Evolutionary conservation across 441 rosid species (phyloP), one percentile per base, ranked within the genome.

Genomic region (Populus hybrid): DNA sequence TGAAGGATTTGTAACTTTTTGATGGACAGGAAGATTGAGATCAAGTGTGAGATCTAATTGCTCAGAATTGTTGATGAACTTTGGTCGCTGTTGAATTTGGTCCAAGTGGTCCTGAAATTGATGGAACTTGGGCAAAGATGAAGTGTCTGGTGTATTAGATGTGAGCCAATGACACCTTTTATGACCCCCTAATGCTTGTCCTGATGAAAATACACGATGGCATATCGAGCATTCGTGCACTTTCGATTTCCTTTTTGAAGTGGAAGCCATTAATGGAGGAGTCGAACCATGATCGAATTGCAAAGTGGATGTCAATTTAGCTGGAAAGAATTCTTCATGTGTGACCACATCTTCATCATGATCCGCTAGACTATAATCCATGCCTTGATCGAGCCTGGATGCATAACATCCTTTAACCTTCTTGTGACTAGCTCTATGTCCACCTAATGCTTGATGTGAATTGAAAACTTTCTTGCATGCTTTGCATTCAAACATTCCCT

Each of bases 371-470:
- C 83, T 79, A 14, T 89, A 89, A 6, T 86, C 88, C 0, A 79
- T 57, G 26, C 80, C 78, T 6, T 84, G 87, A 38, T 89, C 90
- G 23, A 85, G 81, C 79, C 93, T 80, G 1, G 98, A 88, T 11
- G 99, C 99, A 78, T 93, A 96, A 77, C 99, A 96, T 36, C 99
- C 99, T 83, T 94, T 94, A 67, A 96, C 99, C 75, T 96, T 96
- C 86, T 96, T 94, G 87, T 96, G 99, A 82, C 99, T 96, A 11
- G 99, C 99, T 85, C 99, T 87, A 75, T 96, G 98, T 70, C 99
- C 99, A 4, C 98, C 99, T 75, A 96, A 79, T 10, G 99, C 99
- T 87, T 94, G 99, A 81, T 96, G 99, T 30, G 99, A 96, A 82
- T 89, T 87, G 84, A 96, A 96, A 77, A 93, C 95, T 82, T 94